These are phyloP conservation scores for Gigaspora rosea DNA, from an alignment of 192 early-diverging fungal genomes.

Conservation along the genomic window DNA sequence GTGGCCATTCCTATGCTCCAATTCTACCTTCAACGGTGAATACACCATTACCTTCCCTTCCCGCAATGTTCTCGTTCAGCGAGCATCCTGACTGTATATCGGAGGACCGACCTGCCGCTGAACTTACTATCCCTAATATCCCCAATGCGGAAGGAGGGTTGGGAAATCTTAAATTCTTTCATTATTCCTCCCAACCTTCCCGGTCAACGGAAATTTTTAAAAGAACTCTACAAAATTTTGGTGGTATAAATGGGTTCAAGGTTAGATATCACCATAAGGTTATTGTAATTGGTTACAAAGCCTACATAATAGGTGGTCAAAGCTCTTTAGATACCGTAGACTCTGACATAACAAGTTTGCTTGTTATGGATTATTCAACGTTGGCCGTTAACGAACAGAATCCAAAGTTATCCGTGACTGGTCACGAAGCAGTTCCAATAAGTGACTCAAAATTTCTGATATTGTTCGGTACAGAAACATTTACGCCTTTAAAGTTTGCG, in stretches of 20 bases:
- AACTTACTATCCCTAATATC: constrained; percentile 15
- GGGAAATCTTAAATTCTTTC: not conserved
- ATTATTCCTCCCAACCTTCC: constrained; percentile 17
- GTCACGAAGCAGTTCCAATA: constrained; percentile 19
- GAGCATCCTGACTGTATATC: not conserved
- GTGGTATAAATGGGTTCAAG: not conserved
- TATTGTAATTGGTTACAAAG: not conserved
- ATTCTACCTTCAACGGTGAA: constrained; percentile 11
- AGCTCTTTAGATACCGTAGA: not conserved
- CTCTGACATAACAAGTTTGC: not conserved
- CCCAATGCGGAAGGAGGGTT: constrained; percentile 11
- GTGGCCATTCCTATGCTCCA: constrained; percentile 12
- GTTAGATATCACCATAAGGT: not conserved
- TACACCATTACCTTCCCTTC: constrained; percentile 24
- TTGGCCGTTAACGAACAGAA: constrained; percentile 23
- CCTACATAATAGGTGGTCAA: constrained; percentile 18
- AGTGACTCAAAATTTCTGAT: constrained; percentile 19
- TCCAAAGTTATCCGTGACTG: constrained; percentile 15
- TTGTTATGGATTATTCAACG: not conserved
- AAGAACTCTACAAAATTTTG: not conserved
- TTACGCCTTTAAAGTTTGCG: constrained; percentile 5
- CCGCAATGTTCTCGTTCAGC: constrained; percentile 20
- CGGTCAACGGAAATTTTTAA: not conserved
- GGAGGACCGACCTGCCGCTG: constrained; percentile 25
- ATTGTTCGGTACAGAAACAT: constrained; percentile 12